Evolutionary conservation across 306 rosid species (phyloP), one percentile per base, ranked within the genome.

Genomic region (Vachellia collinsii): DNA sequence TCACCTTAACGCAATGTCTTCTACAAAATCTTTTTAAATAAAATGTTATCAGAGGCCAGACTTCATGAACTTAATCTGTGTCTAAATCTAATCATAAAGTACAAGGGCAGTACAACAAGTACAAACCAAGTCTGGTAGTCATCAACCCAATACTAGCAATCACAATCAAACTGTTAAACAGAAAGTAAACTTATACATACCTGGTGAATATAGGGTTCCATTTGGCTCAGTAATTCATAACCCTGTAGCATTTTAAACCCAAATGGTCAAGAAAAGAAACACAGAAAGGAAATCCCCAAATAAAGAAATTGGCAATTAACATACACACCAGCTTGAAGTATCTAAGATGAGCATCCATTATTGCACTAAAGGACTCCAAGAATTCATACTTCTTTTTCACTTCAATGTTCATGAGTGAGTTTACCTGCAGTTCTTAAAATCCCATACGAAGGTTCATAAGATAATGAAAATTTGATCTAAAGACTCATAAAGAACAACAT

Each of bases 141-240:
- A 66, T 19, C 72, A 66, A 39, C 48, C 14, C 47, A 66, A 39
- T 66, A 25, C 4, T 29, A 29, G 34, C 34, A 29, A 29, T 29
- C 1, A 29, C 1, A 29, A 29, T 12, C 14, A 61, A 10, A 19
- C 72, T 38, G 22, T 41, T 67, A 3, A 39, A 41, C 36, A 67
- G 67, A 81, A 76, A 77, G 51, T 5, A 61, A 78, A 75, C 65
- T 16, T 70, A 71, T 42, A 77, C 36, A 61, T 90, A 95, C 99
- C 99, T 95, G 97, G 85, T 95, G 98, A 88, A 95, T 93, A 80
- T 90, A 95, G 20, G 99, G 98, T 80, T 95, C 99, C 99, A 95
- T 84, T 86, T 90, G 94, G 86, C 93, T 91, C 43, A 95, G 76
- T 76, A 95, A 89, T 72, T 95, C 99, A 64, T 85, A 86, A 56